These are phyloP conservation scores for Urostyla sp. DNA, from an alignment of 73 alveolate species.

Conservation along the genomic window DNA sequence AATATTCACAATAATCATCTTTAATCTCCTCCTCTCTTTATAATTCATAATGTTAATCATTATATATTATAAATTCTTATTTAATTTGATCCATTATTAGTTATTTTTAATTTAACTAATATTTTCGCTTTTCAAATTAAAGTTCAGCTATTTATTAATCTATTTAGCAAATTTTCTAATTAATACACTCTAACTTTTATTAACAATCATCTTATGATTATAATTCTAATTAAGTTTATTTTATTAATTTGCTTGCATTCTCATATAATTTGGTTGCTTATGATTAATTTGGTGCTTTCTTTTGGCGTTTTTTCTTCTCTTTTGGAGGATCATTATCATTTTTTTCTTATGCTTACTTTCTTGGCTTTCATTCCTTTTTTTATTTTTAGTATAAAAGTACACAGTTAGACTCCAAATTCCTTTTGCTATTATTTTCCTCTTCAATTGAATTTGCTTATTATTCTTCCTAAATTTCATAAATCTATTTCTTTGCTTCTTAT, in stretches of 20 bases:
- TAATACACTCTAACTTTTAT: conserved; percentile 3
- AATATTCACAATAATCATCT: conserved; percentile 11
- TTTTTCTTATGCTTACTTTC: not conserved
- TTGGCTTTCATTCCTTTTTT: too few relatives aligned
- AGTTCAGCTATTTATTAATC: conserved; percentile 41
- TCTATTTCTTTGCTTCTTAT: too few relatives aligned
- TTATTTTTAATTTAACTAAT: not conserved
- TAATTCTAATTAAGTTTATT: not conserved
- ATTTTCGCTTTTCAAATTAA: conserved; percentile 21
- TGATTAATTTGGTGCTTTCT: not conserved
- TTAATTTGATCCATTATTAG: not conserved
- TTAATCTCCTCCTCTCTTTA: not conserved
- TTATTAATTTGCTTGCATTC: not conserved
- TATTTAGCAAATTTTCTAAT: conserved; percentile 14
- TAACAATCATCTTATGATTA: conserved; percentile 4
- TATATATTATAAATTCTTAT: not conserved
- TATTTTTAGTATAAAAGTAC: too few relatives aligned
- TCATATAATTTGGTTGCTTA: not conserved
- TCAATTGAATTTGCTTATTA: too few relatives aligned
- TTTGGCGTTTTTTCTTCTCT: not conserved
- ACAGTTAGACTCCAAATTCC: too few relatives aligned
- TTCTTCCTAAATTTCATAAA: too few relatives aligned
- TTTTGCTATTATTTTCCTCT: too few relatives aligned
- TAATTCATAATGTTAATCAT: not conserved
- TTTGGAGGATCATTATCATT: not conserved